Conservation (phyloP, 2,329 filamentous ascomycete species). For the Hymenoscyphus albidus region DNA sequence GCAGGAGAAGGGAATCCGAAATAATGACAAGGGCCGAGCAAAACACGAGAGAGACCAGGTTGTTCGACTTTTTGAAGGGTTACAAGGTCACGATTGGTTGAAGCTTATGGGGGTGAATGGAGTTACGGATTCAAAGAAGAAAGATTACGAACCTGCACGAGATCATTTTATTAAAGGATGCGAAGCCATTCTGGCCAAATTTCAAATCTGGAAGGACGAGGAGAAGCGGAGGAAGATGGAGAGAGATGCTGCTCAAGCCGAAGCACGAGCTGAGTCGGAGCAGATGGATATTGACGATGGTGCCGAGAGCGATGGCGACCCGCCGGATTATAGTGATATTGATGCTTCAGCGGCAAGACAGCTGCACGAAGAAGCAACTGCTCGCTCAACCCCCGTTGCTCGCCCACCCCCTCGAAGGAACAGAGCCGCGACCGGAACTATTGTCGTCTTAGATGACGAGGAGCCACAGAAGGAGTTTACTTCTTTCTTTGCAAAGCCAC, state of each 20-base stretch:
- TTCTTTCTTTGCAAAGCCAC: slow-evolving; percentile 73
- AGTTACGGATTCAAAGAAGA: slow-evolving; percentile 76
- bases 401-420: slow-evolving; percentile 35
- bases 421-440: slow-evolving; percentile 15
- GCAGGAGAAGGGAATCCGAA: slow-evolving; percentile 58
- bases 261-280: slow-evolving; percentile 41
- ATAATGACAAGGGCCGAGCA: slow-evolving; percentile 60
- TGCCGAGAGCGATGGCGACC: slow-evolving; percentile 44
- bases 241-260: slow-evolving; percentile 60
- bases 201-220: slow-evolving; percentile 80
- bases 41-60: slow-evolving; percentile 66
- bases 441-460: slow-evolving; percentile 24
- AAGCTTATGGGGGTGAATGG: slow-evolving; percentile 85
- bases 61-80: slow-evolving; percentile 67
- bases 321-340: slow-evolving; percentile 64
- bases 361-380: slow-evolving; percentile 50
- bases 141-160: slow-evolving; percentile 80
- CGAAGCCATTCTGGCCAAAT: slow-evolving; percentile 78
- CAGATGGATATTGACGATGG: slow-evolving; percentile 12
- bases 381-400: slow-evolving; percentile 26
- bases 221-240: slow-evolving; percentile 79
- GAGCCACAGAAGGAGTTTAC: slow-evolving; percentile 60
- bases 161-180: slow-evolving; percentile 83
- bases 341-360: slow-evolving; percentile 71
- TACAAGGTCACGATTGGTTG: slow-evolving; percentile 90